These are phyloP conservation scores for Selaginella tamariscina DNA, from an alignment of 75 land plant species.

Conservation along the genomic window DNA sequence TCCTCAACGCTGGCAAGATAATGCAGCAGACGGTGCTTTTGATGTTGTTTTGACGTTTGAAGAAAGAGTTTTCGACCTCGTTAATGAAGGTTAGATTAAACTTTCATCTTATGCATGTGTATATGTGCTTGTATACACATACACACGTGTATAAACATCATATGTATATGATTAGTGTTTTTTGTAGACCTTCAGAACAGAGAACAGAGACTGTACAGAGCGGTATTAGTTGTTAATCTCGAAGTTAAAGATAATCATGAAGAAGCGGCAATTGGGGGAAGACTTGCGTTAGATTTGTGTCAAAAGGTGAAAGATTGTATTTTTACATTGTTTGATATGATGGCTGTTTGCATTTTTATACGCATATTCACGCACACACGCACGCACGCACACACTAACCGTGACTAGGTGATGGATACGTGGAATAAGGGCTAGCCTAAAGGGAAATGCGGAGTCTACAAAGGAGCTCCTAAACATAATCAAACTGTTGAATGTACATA, in stretches of 20 bases:
- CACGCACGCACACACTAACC: no score
- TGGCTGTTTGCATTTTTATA: no score
- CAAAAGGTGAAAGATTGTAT: conserved; percentile 68
- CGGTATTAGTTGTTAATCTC: conserved; percentile 74
- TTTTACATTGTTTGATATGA: no score
- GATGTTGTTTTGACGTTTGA: not conserved
- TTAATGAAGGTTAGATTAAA: conserved; percentile 33
- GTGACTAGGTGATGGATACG: no score
- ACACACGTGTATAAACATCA: not conserved
- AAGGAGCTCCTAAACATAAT: no score
- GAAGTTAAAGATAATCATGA: conserved; percentile 99
- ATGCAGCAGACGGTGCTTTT: not conserved
- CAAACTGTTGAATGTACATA: no score
- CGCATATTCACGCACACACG: no score
- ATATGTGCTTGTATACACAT: not conserved
- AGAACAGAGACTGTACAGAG: conserved; percentile 58
- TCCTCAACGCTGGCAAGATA: not conserved
- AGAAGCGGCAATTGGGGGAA: conserved; percentile 86
- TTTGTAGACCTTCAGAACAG: conserved; percentile 78
- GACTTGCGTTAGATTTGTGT: conserved; percentile 69
- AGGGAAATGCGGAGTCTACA: no score
- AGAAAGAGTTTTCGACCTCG: not conserved
- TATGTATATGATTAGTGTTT: not conserved
- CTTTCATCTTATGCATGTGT: not conserved
- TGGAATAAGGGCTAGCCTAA: no score